Percentiles rank a stretch among this genome's conserved stretches.
These are phyloP conservation scores for Picochlorum sp. DNA, from an alignment of 139 green algal species.

Conservation along the genomic window DNA sequence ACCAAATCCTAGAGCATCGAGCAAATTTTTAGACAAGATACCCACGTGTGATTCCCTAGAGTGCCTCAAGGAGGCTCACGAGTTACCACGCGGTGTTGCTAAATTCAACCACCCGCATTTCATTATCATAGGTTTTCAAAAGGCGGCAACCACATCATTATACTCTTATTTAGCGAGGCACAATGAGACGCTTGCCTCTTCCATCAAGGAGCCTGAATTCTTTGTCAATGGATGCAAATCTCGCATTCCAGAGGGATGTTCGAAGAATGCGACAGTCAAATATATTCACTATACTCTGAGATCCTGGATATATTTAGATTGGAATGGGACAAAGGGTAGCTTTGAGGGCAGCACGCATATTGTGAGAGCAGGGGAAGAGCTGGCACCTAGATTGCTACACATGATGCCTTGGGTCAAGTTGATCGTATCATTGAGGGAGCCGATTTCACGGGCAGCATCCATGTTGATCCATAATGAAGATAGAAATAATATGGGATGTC, in stretches of 20 bases:
- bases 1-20: background rate
- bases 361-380: slow-evolving; percentile 4
- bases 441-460: slow-evolving; percentile 21
- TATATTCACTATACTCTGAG: slow-evolving; percentile 1
- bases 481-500: slow-evolving; percentile 1
- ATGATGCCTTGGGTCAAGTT: slow-evolving; percentile 25
- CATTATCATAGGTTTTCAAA: slow-evolving; percentile 13
- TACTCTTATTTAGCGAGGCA: background rate
- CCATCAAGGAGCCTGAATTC: slow-evolving; percentile 12
- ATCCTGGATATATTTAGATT: background rate
- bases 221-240: slow-evolving; percentile 10
- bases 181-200: slow-evolving; percentile 1
- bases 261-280: background rate
- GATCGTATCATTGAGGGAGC: slow-evolving; percentile 16
- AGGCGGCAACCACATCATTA: slow-evolving; percentile 8
- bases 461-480: slow-evolving; percentile 28
- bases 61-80: slow-evolving; percentile 17
- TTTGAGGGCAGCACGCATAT: slow-evolving; percentile 18
- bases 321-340: background rate
- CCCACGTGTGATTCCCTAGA: slow-evolving; percentile 9
- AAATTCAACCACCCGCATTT: slow-evolving; percentile 12
- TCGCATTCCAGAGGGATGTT: background rate
- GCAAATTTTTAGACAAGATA: slow-evolving; percentile 1
- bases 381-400: slow-evolving; percentile 7
- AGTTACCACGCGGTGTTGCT: background rate